Conservation (phyloP, 495 filamentous ascomycete genomes). For the Penicillium ochrochloron region DNA sequence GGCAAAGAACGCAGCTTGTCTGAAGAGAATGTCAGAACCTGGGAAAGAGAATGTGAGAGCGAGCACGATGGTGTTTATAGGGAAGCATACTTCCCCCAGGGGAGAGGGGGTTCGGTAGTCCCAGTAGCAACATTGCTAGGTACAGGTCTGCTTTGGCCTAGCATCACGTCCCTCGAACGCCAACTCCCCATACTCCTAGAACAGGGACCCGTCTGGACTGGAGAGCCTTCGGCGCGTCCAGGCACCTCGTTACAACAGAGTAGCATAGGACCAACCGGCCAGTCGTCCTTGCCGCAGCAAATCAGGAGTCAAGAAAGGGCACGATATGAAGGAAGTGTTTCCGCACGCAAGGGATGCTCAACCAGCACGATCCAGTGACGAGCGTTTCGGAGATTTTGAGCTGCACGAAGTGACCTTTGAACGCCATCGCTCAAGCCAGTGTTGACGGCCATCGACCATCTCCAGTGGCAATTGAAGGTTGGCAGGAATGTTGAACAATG, state of each 20-base stretch:
- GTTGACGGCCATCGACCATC: constrained; percentile 30
- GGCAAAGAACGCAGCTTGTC: constrained; percentile 49
- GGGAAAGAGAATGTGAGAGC: constrained; percentile 63
- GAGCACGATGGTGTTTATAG: constrained; percentile 57
- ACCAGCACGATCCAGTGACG: constrained; percentile 48
- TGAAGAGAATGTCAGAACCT: constrained; percentile 56
- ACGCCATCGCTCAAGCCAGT: constrained; percentile 25
- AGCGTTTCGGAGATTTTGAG: constrained; percentile 49
- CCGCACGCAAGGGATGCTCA: constrained; percentile 48
- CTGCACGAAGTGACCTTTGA: constrained; percentile 34
- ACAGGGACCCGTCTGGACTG: constrained; percentile 35
- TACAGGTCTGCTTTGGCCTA: constrained; percentile 44
- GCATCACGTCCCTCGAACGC: constrained; percentile 47
- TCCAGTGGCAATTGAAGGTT: constrained; percentile 36
- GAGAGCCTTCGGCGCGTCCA: constrained; percentile 38
- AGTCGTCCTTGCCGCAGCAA: constrained; percentile 45
- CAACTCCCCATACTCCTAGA: constrained; percentile 41
- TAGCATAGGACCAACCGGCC: constrained; percentile 35
- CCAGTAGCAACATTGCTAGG: constrained; percentile 44
- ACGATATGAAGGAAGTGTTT: constrained; percentile 39
- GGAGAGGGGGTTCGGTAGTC: constrained; percentile 39
- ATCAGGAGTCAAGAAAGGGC: constrained; percentile 49
- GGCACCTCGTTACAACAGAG: constrained; percentile 32
- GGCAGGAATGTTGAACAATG: constrained; percentile 43
- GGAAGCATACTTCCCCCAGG: constrained; percentile 43